These are phyloP conservation scores for Paraphoma chrysanthemicola DNA, from an alignment of 2,329 filamentous ascomycete genomes.

Conservation along the genomic window DNA sequence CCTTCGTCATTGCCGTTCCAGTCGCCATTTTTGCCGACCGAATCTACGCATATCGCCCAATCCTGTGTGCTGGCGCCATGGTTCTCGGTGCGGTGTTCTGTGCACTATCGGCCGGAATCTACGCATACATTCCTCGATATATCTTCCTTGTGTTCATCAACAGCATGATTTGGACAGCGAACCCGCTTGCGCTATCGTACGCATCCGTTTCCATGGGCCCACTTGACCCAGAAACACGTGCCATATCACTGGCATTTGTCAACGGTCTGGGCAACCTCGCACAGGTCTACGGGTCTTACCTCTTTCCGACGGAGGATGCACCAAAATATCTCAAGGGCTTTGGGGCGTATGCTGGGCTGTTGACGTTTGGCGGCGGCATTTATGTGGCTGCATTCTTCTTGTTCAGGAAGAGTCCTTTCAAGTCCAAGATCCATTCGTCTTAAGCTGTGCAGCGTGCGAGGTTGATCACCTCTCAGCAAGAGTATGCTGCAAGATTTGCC, in stretches of 20 bases:
- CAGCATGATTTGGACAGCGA: constrained; percentile 32
- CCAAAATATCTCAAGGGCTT: constrained; percentile 30
- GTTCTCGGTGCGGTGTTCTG: constrained; percentile 27
- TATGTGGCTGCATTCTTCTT: constrained; percentile 26
- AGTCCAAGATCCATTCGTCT: not conserved
- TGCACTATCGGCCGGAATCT: constrained; percentile 28
- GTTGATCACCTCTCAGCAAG: no score
- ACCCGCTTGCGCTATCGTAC: constrained; percentile 29
- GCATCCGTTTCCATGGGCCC: constrained; percentile 27
- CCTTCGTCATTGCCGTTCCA: constrained; percentile 28
- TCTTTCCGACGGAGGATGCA: constrained; percentile 27
- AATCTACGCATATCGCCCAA: constrained; percentile 17
- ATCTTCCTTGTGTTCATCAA: constrained; percentile 35
- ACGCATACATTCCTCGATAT: constrained; percentile 32
- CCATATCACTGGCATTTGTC: constrained; percentile 28
- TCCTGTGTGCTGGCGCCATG: constrained; percentile 20
- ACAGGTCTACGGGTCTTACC: constrained; percentile 28
- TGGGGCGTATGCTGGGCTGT: constrained; percentile 28
- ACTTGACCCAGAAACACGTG: constrained; percentile 28
- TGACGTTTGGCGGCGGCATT: constrained; percentile 25
- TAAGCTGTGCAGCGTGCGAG: not conserved
- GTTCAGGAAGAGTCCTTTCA: constrained; percentile 27
- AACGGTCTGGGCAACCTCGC: constrained; percentile 33
- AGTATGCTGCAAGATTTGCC: no score
- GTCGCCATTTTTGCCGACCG: constrained; percentile 30